Evolutionary conservation across 2,329 filamentous ascomycete genomes (phyloP).

Genomic region (Seiridium unicorne): DNA sequence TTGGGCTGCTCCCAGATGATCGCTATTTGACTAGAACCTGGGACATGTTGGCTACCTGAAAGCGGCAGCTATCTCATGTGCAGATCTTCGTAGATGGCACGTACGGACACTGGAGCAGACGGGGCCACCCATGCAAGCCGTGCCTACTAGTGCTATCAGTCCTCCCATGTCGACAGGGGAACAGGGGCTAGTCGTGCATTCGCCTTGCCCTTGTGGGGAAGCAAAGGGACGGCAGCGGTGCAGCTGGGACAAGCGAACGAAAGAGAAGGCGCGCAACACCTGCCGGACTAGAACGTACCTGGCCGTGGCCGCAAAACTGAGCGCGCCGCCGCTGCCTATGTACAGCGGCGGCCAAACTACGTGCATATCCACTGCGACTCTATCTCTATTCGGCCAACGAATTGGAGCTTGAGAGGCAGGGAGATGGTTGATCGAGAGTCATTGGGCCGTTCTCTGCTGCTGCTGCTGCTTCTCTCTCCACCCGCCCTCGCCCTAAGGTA

Average conservation of each 20-base stretch:
- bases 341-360: background rate
- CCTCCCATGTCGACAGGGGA: background rate
- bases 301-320: background rate
- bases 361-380: background rate
- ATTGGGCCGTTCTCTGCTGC: background rate
- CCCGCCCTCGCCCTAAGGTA: background rate
- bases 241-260: background rate
- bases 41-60: background rate
- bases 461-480: background rate
- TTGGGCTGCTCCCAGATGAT: background rate
- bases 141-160: background rate
- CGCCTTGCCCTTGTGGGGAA: background rate
- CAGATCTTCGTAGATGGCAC: too few relatives aligned
- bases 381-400: background rate
- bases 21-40: background rate
- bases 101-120: background rate
- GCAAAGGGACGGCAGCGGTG: background rate
- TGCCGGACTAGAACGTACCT: background rate
- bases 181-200: background rate
- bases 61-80: background rate
- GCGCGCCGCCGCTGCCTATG: background rate
- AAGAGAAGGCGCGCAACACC: slow-evolving; percentile 1
- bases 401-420: background rate
- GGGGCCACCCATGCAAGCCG: background rate
- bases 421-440: background rate